Evolutionary conservation across 805 yeast species (phyloP).

Genomic region (Schizosaccharomyces japonicus): DNA sequence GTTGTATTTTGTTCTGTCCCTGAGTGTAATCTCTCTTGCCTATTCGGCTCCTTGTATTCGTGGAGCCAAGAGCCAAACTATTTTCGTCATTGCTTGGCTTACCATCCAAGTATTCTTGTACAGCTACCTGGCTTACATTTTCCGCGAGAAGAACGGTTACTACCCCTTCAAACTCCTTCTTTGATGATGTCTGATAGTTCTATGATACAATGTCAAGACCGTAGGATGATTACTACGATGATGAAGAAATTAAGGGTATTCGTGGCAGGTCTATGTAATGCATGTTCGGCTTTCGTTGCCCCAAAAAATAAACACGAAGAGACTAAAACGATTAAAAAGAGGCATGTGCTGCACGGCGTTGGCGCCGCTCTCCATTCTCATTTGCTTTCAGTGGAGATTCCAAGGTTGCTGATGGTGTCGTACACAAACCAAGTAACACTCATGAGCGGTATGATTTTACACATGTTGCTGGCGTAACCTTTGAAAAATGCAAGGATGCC

Average conservation of each 20-base stretch:
- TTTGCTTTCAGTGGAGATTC: too few relatives aligned
- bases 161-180: slow-evolving; percentile 34
- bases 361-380: too few relatives aligned
- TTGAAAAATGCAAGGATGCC: slow-evolving; percentile 50
- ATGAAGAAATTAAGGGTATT: too few relatives aligned
- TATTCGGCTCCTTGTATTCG: slow-evolving; percentile 30
- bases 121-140: slow-evolving; percentile 41
- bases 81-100: slow-evolving; percentile 25
- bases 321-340: too few relatives aligned
- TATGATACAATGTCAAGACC: too few relatives aligned
- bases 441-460: slow-evolving; percentile 80
- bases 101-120: slow-evolving; percentile 29
- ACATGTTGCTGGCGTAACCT: slow-evolving; percentile 19
- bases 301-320: too few relatives aligned
- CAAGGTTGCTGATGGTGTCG: slow-evolving; percentile 23
- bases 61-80: slow-evolving; percentile 24
- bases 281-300: too few relatives aligned
- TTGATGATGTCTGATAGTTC: too few relatives aligned
- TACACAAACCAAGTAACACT: slow-evolving; percentile 86
- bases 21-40: slow-evolving; percentile 33
- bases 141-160: slow-evolving; percentile 43
- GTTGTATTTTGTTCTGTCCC: slow-evolving; percentile 30
- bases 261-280: too few relatives aligned
- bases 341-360: too few relatives aligned
- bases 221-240: too few relatives aligned